Base-by-base conservation (phyloP, 192 early-diverging fungal species). In the Backusella westeae region DNA sequence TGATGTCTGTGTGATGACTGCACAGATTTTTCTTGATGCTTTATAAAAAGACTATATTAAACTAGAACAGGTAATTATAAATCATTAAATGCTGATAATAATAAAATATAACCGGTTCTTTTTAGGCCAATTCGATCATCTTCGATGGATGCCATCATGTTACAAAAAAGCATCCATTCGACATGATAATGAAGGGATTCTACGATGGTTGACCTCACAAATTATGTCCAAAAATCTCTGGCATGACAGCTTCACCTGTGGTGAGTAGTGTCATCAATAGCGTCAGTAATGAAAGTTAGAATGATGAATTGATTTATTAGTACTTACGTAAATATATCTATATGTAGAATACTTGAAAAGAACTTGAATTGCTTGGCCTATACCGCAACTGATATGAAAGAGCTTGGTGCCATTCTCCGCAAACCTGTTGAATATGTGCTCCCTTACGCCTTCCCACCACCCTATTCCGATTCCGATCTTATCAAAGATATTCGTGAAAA, bases 81-180 rank as follows among this genome's bases (percentile, higher is more conserved):
- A 44, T 35, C 14, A 78, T 3, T 14, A 6, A 23, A 23, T 23
- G 0, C 23, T 23, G 5, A 56, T 8, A 56, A 23, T 56, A 0
- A 56, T 56, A 56, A 56, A 56, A 56, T 56, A 56, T 56, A 56
- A 23, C 8, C 6, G 7, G 7, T 56, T 10, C 23, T 36, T 36
- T 1, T 23, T 29, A 93, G 87, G 89, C 96, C 38, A 87, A 93
- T 76, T 77, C 97, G 65, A 84, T 98, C 9, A 88, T 98, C 23
- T 94, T 98, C 85, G 96, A 98, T 80, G 96, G 97, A 80, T 94
- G 92, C 52, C 97, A 98, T 85, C 93, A 98, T 79, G 88, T 95
- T 6, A 79, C 89, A 14, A 89, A 90, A 73, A 84, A 87, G 32
- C 92, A 94, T 72, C 90, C 91, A 0, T 96, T 92, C 81, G 84